Base-by-base conservation (phyloP, 2,329 filamentous ascomycete genomes). In the Cercospora brassicicola region DNA sequence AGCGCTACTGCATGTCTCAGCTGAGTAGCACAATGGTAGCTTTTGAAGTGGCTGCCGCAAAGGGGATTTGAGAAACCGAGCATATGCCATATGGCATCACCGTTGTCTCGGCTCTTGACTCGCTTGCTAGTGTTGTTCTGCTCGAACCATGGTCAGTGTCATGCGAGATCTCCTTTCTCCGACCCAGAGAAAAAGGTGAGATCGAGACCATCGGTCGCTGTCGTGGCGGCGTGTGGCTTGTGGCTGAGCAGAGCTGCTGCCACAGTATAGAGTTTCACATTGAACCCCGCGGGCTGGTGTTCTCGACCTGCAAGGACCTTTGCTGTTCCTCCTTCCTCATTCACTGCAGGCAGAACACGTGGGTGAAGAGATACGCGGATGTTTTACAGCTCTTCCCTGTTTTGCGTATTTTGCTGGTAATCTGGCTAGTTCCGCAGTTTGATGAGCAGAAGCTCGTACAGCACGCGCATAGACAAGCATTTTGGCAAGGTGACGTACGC, bases 1-100 rank as follows among this genome's bases (percentile, higher is more conserved):
- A 56, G 20, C 45, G 62, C 62, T 42, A 55, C 48, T 64, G 48
- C 59, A 62, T 45, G 59, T 62, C 59, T 62, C 59, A 48, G 59
- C 36, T n/a, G 23, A 18, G 18, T 30, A 30, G 39, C 23, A 45
- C 39, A 31, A 15, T 48, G 59, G 59, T 62, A 62, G 59, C 59
- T 62, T 62, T 62, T 13, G 30, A 26, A 42, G 55, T 59, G 28
- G 55, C 31, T 31, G 55, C 18, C 18, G 30, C 28, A 10, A 36
- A 20, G 55, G 15, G 23, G 5, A 53, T 53, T 39, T 36, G 31
- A 18, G 18, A 62, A 20, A 62, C 20, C 59, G 42, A 51, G 33
- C 20, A 42, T n/a, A 9, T 62, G 59, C 26, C 36, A 62, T 31
- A 9, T 62, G 59, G 39, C 36, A 62, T 31, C 23, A 13, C 59